phyloP scores from a whole-genome alignment of 2,329 filamentous ascomycete species.

The Neonectria punicea region DNA sequence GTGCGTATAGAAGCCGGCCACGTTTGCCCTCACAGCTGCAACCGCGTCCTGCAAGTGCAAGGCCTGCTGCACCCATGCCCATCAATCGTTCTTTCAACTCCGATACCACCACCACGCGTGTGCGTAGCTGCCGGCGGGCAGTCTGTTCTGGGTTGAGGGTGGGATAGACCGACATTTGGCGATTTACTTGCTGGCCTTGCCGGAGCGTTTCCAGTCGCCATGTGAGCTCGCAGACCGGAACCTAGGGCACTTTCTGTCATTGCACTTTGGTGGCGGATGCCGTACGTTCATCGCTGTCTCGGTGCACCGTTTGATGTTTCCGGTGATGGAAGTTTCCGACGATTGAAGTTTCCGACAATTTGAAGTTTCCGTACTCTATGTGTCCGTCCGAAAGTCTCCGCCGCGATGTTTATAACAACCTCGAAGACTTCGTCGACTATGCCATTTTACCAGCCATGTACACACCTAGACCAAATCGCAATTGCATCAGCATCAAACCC shows the following conservation, averaged over 20 bases:
- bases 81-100: conserved; percentile 11
- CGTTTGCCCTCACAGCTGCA: conserved; percentile 37
- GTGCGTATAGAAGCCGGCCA: conserved; percentile 44
- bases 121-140: conserved; percentile 6
- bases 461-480: background rate
- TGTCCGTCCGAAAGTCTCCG: conserved; percentile 49
- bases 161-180: conserved; percentile 1
- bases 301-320: conserved; percentile 3
- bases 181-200: background rate
- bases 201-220: conserved; percentile 1
- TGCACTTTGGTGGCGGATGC: background rate
- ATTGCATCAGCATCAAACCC: background rate
- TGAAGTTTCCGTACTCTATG: conserved; percentile 25
- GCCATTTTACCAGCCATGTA: conserved; percentile 1
- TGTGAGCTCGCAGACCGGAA: background rate
- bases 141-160: conserved; percentile 6
- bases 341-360: conserved; percentile 8
- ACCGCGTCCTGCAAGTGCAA: conserved; percentile 21
- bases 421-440: background rate
- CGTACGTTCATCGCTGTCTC: background rate
- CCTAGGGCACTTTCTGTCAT: background rate
- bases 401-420: conserved; percentile 32
- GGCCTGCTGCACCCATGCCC: conserved; percentile 13
- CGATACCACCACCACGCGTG: conserved; percentile 13
- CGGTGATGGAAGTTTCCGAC: conserved; percentile 1